Percentiles rank a stretch among this genome's conserved stretches.
phyloP scores from a whole-genome alignment of 1,284 basidiomycete genomes.

The Tilletia walkeri region DNA sequence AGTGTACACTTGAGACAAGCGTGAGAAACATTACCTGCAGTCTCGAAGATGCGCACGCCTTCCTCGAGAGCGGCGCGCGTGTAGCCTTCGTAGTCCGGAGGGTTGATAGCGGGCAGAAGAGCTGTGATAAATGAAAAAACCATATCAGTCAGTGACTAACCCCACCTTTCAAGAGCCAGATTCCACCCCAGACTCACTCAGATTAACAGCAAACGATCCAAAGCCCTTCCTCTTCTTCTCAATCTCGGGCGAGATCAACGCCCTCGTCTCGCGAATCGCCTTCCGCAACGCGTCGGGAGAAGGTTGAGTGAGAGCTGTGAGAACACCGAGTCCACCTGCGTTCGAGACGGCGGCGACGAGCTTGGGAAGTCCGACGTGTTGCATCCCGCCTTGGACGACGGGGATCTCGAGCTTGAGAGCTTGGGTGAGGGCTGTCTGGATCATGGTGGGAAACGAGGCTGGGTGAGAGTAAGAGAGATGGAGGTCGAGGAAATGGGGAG shows the following conservation, averaged over 20 bases:
- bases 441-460: conserved; percentile 21
- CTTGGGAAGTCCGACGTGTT: conserved; percentile 72
- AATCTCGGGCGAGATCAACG: conserved; percentile 30
- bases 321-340: conserved; percentile 80
- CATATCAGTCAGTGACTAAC: background rate
- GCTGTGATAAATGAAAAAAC: conserved; percentile 49
- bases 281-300: conserved; percentile 75
- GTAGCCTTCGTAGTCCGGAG: conserved; percentile 74
- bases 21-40: conserved; percentile 64
- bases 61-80: conserved; percentile 80
- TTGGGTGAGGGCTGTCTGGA: conserved; percentile 51
- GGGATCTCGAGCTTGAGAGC: conserved; percentile 55
- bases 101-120: conserved; percentile 75
- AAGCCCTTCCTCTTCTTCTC: conserved; percentile 37
- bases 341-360: conserved; percentile 79
- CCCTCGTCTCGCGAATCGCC: conserved; percentile 76
- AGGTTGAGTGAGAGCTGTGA: conserved; percentile 84
- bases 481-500: too few relatives aligned
- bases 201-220: conserved; percentile 71
- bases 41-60: conserved; percentile 85
- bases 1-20: background rate
- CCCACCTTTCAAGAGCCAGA: too few relatives aligned
- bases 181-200: conserved; percentile 58
- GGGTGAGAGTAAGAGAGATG: background rate
- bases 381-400: conserved; percentile 53